Percentiles rank a stretch among this genome's conserved stretches.
Conservation (phyloP, 441 rosid species). For the Erysimum cheiri region DNA sequence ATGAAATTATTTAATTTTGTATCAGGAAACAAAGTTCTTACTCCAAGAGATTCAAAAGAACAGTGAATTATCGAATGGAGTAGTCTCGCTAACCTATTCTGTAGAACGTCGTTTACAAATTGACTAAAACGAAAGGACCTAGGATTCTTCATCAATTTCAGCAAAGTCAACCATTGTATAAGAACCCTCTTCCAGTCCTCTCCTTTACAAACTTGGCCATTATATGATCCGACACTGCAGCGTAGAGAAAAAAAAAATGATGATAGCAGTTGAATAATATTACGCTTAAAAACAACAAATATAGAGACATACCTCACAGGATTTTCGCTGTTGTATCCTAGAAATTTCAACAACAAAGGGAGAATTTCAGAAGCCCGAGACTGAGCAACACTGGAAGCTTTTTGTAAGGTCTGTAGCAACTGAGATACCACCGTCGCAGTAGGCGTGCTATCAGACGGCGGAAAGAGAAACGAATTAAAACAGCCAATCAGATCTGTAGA, state of each 20-base stretch:
- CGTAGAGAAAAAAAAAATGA: slow-evolving; percentile 6
- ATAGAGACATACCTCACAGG: slow-evolving; percentile 59
- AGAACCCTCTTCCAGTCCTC: slow-evolving; percentile 83
- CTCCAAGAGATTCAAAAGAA: slow-evolving; percentile 24
- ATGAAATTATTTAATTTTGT: slow-evolving; percentile 12
- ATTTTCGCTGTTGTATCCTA: slow-evolving; percentile 71
- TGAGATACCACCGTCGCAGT: slow-evolving; percentile 62
- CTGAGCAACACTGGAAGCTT: slow-evolving; percentile 66
- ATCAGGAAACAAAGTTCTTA: slow-evolving; percentile 19
- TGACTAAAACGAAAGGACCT: slow-evolving; percentile 64
- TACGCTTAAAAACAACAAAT: slow-evolving; percentile 24
- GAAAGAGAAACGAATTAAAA: slow-evolving; percentile 57
- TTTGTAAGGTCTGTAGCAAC: slow-evolving; percentile 82
- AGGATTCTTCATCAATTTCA: slow-evolving; percentile 78
- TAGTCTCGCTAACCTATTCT: slow-evolving; percentile 63
- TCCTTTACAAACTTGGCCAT: slow-evolving; percentile 63
- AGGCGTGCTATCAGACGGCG: slow-evolving; percentile 60
- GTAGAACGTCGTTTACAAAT: slow-evolving; percentile 79
- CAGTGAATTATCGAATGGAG: slow-evolving; percentile 19
- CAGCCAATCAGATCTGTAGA: slow-evolving; percentile 68
- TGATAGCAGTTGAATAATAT: slow-evolving; percentile 17
- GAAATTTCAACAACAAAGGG: slow-evolving; percentile 75
- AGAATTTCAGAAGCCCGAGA: slow-evolving; percentile 74
- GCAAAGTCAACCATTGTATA: slow-evolving; percentile 86
- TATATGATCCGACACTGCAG: slow-evolving; percentile 74